phyloP scores from a whole-genome alignment of 129 eudicot genomes.

The Cynara cardunculus region DNA sequence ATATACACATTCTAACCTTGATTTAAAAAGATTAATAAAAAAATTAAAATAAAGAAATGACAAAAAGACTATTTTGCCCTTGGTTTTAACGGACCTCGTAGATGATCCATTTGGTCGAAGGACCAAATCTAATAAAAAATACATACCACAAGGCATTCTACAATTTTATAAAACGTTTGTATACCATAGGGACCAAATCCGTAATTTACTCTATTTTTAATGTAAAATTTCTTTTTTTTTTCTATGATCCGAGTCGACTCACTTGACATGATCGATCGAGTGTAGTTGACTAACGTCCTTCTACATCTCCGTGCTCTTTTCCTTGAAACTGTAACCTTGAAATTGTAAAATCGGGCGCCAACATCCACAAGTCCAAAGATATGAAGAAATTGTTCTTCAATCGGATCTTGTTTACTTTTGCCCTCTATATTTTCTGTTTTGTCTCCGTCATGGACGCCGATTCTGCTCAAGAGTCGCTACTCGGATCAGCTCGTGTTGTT shows the following conservation, averaged over 20 bases:
- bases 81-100: too few relatives aligned
- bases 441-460: constrained; percentile 32
- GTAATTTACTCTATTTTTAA: too few relatives aligned
- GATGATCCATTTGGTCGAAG: too few relatives aligned
- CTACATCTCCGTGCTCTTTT: neutral
- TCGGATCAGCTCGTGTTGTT: constrained; percentile 92
- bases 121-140: too few relatives aligned
- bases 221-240: neutral
- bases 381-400: constrained; percentile 33
- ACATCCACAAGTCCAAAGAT: constrained; percentile 27
- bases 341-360: constrained; percentile 12
- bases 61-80: too few relatives aligned
- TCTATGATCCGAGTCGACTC: neutral
- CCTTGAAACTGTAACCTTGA: neutral
- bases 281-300: constrained; percentile 8
- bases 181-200: too few relatives aligned
- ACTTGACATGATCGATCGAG: neutral
- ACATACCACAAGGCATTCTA: too few relatives aligned
- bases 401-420: constrained; percentile 4
- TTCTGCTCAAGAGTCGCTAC: constrained; percentile 46
- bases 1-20: too few relatives aligned
- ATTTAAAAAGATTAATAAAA: too few relatives aligned
- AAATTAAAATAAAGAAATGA: too few relatives aligned
- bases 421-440: constrained; percentile 15
- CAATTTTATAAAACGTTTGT: too few relatives aligned